A percentile compares a stretch with the other conserved stretches of the same genome.
phyloP scores from a whole-genome alignment of 2,329 filamentous ascomycete species.

The Chalara sp. region DNA sequence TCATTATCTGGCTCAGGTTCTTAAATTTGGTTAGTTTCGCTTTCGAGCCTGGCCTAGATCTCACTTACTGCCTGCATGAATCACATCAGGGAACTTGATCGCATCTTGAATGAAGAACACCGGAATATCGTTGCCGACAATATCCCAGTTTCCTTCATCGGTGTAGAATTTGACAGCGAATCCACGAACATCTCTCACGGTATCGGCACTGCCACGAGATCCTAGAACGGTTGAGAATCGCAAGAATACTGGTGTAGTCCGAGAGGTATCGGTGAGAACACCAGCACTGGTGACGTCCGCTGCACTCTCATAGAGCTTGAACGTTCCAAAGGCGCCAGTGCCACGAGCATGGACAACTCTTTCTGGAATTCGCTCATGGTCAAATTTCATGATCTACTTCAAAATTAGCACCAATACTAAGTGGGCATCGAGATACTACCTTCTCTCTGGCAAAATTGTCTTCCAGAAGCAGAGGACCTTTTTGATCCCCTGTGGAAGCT shows the following conservation, averaged over 20 bases:
- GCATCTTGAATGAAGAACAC: slow-evolving; percentile 74
- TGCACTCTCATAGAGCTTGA: slow-evolving; percentile 58
- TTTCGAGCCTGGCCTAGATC: not conserved
- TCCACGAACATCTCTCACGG: slow-evolving; percentile 74
- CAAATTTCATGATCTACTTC: slow-evolving; percentile 62
- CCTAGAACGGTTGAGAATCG: slow-evolving; percentile 76
- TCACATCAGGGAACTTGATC: slow-evolving; percentile 66
- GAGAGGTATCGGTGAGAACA: slow-evolving; percentile 60
- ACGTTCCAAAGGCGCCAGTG: slow-evolving; percentile 58
- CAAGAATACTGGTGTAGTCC: slow-evolving; percentile 60
- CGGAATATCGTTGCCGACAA: slow-evolving; percentile 68
- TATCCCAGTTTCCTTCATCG: slow-evolving; percentile 69
- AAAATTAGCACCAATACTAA: not conserved
- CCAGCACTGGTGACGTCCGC: slow-evolving; percentile 56
- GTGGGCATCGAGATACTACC: slow-evolving; percentile 34
- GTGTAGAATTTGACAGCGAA: slow-evolving; percentile 78
- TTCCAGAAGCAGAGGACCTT: slow-evolving; percentile 63
- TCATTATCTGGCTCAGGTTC: slow-evolving; percentile 69
- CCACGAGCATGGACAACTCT: slow-evolving; percentile 59
- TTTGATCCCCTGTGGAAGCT: slow-evolving; percentile 52
- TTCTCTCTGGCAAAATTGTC: slow-evolving; percentile 69
- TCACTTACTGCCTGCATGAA: slow-evolving; percentile 35
- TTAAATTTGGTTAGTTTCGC: slow-evolving; percentile 22
- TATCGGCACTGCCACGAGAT: slow-evolving; percentile 70
- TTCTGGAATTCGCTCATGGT: slow-evolving; percentile 66